These are phyloP conservation scores for Periglandula ipomoeae DNA, from an alignment of 2,329 filamentous ascomycete species.

Conservation along the genomic window DNA sequence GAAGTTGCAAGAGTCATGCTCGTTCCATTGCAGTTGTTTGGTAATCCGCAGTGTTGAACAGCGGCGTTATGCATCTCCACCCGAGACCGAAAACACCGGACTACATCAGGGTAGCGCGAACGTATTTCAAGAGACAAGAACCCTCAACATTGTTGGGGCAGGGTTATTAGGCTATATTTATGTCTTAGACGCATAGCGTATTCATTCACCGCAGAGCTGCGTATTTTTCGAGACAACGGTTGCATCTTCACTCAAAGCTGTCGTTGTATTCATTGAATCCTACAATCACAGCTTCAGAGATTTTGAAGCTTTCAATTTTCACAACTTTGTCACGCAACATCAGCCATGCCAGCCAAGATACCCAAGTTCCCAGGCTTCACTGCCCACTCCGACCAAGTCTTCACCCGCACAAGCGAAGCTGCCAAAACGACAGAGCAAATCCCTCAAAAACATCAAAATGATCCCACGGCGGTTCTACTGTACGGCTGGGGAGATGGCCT, in stretches of 20 bases:
- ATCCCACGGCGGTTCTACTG: conserved; percentile 40
- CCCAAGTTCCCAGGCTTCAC: conserved; percentile 34
- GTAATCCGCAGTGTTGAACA: background rate
- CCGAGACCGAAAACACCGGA: background rate
- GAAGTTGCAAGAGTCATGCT: background rate
- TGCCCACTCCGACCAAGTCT: conserved; percentile 37
- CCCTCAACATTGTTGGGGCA: background rate
- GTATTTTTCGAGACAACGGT: no score
- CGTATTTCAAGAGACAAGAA: background rate
- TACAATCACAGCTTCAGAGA: no score
- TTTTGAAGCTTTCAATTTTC: no score
- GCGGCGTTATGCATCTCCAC: background rate
- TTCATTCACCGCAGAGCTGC: no score
- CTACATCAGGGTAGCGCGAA: background rate
- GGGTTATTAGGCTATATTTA: background rate
- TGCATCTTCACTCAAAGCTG: no score
- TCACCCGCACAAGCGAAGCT: conserved; percentile 28
- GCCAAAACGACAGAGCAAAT: conserved; percentile 11
- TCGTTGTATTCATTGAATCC: no score
- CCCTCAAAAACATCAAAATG: conserved; percentile 6
- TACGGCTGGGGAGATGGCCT: conserved; percentile 50
- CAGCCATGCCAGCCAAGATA: conserved; percentile 6
- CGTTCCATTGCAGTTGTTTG: background rate
- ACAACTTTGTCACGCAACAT: background rate
- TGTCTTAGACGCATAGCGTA: background rate